These are phyloP conservation scores for Cryptococcus sp. DNA, from an alignment of 1,284 basidiomycete species.

Conservation along the genomic window DNA sequence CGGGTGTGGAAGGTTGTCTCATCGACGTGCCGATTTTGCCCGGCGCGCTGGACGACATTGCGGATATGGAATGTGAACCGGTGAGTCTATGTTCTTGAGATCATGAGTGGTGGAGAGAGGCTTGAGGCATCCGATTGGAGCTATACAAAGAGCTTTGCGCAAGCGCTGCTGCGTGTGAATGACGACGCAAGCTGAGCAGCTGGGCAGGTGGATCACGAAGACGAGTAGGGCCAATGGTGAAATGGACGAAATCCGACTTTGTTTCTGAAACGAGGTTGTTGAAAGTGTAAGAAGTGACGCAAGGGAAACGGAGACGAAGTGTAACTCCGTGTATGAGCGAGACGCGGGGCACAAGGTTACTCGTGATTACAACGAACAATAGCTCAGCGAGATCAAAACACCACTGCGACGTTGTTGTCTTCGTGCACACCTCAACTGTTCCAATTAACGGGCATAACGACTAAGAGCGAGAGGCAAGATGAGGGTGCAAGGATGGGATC, in stretches of 20 bases:
- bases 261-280: no score
- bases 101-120: neutral
- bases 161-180: no score
- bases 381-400: neutral
- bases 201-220: no score
- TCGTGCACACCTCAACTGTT: neutral
- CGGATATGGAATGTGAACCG: neutral
- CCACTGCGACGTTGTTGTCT: neutral
- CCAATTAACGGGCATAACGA: no score
- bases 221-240: no score
- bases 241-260: no score
- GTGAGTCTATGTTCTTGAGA: neutral
- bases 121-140: no score
- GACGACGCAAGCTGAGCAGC: no score
- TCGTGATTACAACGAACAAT: no score
- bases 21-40: constrained; percentile 15
- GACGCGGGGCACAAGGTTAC: neutral
- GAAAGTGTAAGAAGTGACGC: no score
- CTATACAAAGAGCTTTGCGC: no score
- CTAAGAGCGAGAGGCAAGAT: constrained; percentile 18
- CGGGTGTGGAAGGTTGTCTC: neutral
- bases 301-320: no score
- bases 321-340: neutral
- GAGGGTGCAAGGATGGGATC: constrained; percentile 55
- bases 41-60: constrained; percentile 5